Base-by-base conservation (phyloP, 2,329 filamentous ascomycete species). In the Penicillium sp. region DNA sequence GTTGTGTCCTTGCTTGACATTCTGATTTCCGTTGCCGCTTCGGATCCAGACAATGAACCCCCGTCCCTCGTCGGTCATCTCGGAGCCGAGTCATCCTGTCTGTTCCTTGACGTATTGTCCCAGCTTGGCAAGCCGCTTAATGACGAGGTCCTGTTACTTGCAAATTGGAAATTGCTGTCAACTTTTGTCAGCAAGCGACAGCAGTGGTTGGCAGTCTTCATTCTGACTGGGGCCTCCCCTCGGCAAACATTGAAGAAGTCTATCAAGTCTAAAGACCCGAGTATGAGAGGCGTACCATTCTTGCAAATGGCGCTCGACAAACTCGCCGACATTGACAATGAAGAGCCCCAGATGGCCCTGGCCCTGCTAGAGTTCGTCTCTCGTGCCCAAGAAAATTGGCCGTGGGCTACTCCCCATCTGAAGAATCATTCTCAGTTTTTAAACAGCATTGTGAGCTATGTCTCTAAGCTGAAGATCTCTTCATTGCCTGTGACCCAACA, bases 21-120 rank as follows among this genome's bases (percentile, higher is more conserved):
- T 9, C 70, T 95, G 14, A 82, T 95, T 23, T 76, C 83, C 35
- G 84, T 79, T 54, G 84, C 86, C 20, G 81, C 84, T 20, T 80
- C 80, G 50, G 59, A 72, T 41, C 72, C 76, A 13, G 71, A 78
- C 24, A 77, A 76, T n/a, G 89, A 96, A 57, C 89, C 90, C 1
- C 87, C 89, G n/a, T 96, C 91, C 6, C 76, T 98, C n/a, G 80
- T 98, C 18, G 90, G 90, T 26, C 89, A 95, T 62, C 75, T 98
- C 6, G 89, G 89, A 1, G 79, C 88, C 8, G 82, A 88, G 45
- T 84, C 88, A 7, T 87, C 90, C 9, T 89, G 87, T 58, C 85
- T 86, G 31, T 95, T 98, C 63, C 74, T 98, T 20, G 81, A 85
- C 50, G 75, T 93, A 5, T 72, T 97, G 6, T 84, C 87, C 4